Evolutionary conservation across 1,139 yeast genomes (phyloP), one percentile per base, ranked within the genome.

Genomic region (Hanseniaspora uvarum): DNA sequence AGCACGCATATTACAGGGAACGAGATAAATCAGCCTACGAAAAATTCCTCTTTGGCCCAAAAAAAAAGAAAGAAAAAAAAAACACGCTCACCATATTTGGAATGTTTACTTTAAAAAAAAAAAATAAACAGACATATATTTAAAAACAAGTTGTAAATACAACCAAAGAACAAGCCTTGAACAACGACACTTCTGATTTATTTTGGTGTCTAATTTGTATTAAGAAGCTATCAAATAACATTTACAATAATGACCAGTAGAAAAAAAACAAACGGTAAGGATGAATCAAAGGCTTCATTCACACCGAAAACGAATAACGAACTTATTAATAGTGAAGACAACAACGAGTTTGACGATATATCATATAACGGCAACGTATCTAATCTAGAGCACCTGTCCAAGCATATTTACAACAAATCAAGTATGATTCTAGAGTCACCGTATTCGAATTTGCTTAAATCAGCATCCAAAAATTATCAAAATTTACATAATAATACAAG

Each of bases 401-500:
- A 31, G 28, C 36, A 31, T 30, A 31, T 31, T 18, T 30, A 21
- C 38, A 23, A 21, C 21, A 49, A 41, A 19, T 36, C 44, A 11
- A 50, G 19, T n/a, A 28, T 31, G 18, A 23, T 33, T n/a, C 21
- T 50, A 8, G 40, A 44, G 14, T 50, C 53, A 5, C 53, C 53
- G 11, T 50, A 43, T n/a, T 43, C 48, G 1, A 43, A 44, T 28
- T 21, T 50, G 10, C 16, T 50, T 8, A 43, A 37, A 16, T 50
- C 53, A 14, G 46, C 44, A n/a, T 43, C 48, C 5, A 50, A 50
- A 12, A 50, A 49, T n/a, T 44, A 31, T 14, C 46, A 44, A 18
- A 28, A 18, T 24, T n/a, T 21, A 44, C 11, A 30, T n/a, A 43
- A 30, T 11, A 43, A 43, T 19, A 5, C 33, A 12, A 44, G 46